phyloP scores from a whole-genome alignment of 2,329 filamentous ascomycete species.

The Hortaea werneckii region DNA sequence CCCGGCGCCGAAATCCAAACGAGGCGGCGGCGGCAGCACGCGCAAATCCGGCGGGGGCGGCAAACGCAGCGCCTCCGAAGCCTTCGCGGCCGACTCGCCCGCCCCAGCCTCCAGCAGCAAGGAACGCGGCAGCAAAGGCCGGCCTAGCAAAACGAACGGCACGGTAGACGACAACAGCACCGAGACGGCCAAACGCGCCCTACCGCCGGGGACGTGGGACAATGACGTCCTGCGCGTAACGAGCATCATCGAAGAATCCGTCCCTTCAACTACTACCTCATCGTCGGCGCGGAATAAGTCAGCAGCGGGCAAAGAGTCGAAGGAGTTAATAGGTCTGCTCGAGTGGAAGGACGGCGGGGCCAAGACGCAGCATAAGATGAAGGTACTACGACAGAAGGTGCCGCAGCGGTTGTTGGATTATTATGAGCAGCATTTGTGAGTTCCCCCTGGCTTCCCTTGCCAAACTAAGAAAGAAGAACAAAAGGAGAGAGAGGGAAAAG shows the following conservation, averaged over 20 bases:
- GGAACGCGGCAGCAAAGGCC: conserved; percentile 13
- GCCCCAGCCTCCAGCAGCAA: conserved; percentile 11
- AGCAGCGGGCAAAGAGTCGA: conserved; percentile 24
- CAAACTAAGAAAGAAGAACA: no score
- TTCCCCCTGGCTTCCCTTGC: conserved; percentile 3
- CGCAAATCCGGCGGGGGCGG: conserved; percentile 17
- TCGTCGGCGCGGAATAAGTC: conserved; percentile 8
- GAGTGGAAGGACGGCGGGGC: conserved; percentile 59
- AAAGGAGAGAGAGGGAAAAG: no score
- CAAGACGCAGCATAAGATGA: conserved; percentile 63
- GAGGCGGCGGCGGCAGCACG: no score
- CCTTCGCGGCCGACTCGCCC: conserved; percentile 16
- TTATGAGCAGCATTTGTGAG: conserved; percentile 30
- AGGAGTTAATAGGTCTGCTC: conserved; percentile 55
- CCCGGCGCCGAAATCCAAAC: conserved; percentile 7
- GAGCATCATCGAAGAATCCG: conserved; percentile 54
- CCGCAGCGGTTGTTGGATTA: conserved; percentile 52
- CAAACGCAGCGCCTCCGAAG: conserved; percentile 15
- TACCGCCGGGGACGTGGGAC: conserved; percentile 68
- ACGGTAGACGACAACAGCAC: conserved; percentile 8
- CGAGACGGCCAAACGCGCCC: conserved; percentile 41
- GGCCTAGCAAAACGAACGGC: conserved; percentile 22
- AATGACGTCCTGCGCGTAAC: conserved; percentile 61
- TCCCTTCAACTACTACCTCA: conserved; percentile 14
- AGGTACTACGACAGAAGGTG: conserved; percentile 61